Evolutionary conservation across 352 stramenopile species (phyloP), one percentile per base, ranked within the genome.

Genomic region (Pythium dissimile): DNA sequence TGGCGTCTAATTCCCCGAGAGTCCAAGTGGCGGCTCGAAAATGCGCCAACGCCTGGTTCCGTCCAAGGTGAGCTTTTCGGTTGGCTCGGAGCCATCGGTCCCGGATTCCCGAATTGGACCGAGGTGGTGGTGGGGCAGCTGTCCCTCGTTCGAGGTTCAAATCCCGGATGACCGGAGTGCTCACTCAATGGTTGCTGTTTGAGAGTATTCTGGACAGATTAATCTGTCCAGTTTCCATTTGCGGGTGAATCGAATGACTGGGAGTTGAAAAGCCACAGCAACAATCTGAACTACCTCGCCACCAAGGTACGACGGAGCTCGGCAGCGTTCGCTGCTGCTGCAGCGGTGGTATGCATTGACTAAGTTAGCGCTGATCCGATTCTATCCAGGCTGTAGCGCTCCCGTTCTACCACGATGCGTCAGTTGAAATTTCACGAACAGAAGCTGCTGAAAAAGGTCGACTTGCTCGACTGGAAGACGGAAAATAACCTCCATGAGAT

Each of bases 401-500:
- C 13, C 5, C 6, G 18, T 38, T 42, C n/a, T 13, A 45, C 12
- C 31, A 70, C 5, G 5, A 97, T 98, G 72, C 81, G 94, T 43
- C 86, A 97, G 64, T 76, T 98, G 26, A 98, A 97, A 64, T 91
- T 96, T 64, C 95, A 98, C 72, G 95, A 98, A 71, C 88, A 99
- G 78, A 99, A 99, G 80, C 87, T 99, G 28, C 80, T 99, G 8
- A 97, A 97, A 55, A 99, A 99, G 71, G 97, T 99, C 52, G 96
- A 99, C 64, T 86, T 99, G 55, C 92, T 99, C 60, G 92, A 98
- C 62, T 99, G 97, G 97, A 98, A 98, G 67, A 94, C 91, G 52
- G 97, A 99, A 66, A 96, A 99, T 67, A 99, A 98, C 67, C 76
- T 99, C 50, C 92, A 97, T 46, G 97, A 99, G 62, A 98, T 98